Base-by-base conservation (phyloP, 352 stramenopile species). In the Globisporangium cystogenes region DNA sequence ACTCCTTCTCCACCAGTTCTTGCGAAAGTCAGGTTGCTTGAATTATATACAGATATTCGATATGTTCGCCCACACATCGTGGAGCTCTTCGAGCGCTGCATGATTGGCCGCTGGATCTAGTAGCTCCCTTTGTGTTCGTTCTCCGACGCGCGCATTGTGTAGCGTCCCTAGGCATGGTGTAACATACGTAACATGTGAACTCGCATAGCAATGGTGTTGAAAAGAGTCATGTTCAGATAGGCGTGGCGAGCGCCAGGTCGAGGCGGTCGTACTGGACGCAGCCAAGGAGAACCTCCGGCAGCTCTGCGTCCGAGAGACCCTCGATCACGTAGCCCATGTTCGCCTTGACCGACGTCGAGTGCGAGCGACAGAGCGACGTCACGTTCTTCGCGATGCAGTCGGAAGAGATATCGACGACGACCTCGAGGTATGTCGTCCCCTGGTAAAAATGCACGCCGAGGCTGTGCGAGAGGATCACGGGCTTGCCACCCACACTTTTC, bases 291-390 rank as follows among this genome's bases (percentile, higher is more conserved):
- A 75, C 67, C 51, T 95, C 84, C 0, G 84, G 84, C 16, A 95
- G 70, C 48, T 95, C 84, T 3, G 60, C 57, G 49, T 89, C 74
- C 27, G 71, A 60, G 41, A 73, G 59, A n/a, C 76, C 84, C 58
- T 95, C 84, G 24, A 93, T 48, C 24, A 95, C 82, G 53, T 90
- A 89, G 27, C 75, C 84, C 48, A 95, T 87, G 55, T 93, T 78
- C 2, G 91, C 74, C 29, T 76, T 81, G 14, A 95, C 67, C 0
- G 64, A 62, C 31, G 74, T 80, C 27, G 71, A 82, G 48, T 88
- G 73, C 26, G 74, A 86, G 20, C 80, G 80, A 27, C 78, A 88
- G 27, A 95, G 69, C 20, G 74, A 72, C n/a, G 80, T 82, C 45
- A 91, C 76, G 56, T 92, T 81, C 36, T 82, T 87, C 53, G 84